These are phyloP conservation scores for Dalbergia oliveri DNA, from an alignment of 306 rosid species.

Conservation along the genomic window DNA sequence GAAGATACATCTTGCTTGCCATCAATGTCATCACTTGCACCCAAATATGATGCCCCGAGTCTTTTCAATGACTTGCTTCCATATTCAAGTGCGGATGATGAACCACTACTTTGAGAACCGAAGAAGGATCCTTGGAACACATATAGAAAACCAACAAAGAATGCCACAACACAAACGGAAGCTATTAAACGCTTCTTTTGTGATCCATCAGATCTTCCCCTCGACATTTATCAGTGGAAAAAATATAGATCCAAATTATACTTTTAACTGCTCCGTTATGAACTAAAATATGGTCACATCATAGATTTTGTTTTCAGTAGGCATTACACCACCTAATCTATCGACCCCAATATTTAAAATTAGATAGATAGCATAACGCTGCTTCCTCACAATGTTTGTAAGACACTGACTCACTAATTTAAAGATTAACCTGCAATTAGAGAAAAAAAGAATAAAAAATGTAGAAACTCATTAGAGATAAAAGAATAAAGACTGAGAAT, in stretches of 20 bases:
- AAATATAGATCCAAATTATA: conserved; percentile 2
- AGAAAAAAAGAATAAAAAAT: conserved; percentile 26
- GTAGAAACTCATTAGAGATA: conserved; percentile 3
- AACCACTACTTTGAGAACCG: conserved; percentile 44
- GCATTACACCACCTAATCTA: conserved; percentile 33
- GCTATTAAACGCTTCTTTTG: conserved; percentile 57
- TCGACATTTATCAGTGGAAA: conserved; percentile 50
- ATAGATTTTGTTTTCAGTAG: conserved; percentile 38
- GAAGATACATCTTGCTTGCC: conserved; percentile 50
- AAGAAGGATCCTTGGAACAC: conserved; percentile 50
- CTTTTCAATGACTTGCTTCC: conserved; percentile 55
- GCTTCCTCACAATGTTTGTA: conserved; percentile 12
- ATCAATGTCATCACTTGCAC: conserved; percentile 49
- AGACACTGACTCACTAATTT: conserved; percentile 20
- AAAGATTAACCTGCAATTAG: conserved; percentile 41
- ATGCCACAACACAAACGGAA: conserved; percentile 44
- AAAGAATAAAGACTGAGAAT: conserved; percentile 18
- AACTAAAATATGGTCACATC: conserved; percentile 39
- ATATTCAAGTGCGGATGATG: conserved; percentile 50
- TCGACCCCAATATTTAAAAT: conserved; percentile 26
- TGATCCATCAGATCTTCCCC: conserved; percentile 59
- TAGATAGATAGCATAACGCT: background rate
- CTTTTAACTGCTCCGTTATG: conserved; percentile 30
- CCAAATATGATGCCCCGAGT: conserved; percentile 56
- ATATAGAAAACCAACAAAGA: conserved; percentile 50